Evolutionary conservation across 75 land plant genomes (phyloP), one percentile per base, ranked within the genome.

Genomic region (Sequoia sempervirens): DNA sequence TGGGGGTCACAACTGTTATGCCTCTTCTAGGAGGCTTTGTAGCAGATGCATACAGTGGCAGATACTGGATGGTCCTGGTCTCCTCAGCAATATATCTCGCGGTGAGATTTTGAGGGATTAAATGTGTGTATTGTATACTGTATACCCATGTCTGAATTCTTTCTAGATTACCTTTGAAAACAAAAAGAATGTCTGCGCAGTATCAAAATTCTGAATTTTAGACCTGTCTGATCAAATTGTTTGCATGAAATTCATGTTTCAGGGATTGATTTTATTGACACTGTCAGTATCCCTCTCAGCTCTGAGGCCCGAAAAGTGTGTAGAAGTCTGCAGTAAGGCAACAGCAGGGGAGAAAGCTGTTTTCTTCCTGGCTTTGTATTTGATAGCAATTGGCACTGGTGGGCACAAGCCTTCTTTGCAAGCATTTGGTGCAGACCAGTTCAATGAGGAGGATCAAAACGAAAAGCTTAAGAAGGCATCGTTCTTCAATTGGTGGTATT

Each of bases 401-500:
- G 80, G 85, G 53, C 73, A 87, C 84, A 87, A 87, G n/a, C 91
- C 91, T 3, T 89, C 88, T 80, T 58, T 89, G 41, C 81, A 89
- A 37, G 75, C 89, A 40, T 87, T 89, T 83, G 89, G 91, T 26
- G 91, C 91, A 10, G 89, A 87, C 75, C 91, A 89, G 81, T 89
- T 89, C 73, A 86, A 89, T 66, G 89, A 89, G 72, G 82, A 85
- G 32, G 89, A 89, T 73, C 2, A 23, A 40, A 12, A 4, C 1
- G 91, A 89, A 54, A 85, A 58, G 26, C 58, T 41, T 30, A 85
- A 40, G 74, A 87, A 87, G 82, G 74, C 41, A 6, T 89, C 91
- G 0, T 89, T 87, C 70, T 89, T 89, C 80, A 89, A 89, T 76
- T 89, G 89, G 93, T 93, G 90, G 91, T 88, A 88, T 26, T 89